Evolutionary conservation across 495 filamentous ascomycete genomes (phyloP).

Genomic region (Hypomontagnella monticulosa): DNA sequence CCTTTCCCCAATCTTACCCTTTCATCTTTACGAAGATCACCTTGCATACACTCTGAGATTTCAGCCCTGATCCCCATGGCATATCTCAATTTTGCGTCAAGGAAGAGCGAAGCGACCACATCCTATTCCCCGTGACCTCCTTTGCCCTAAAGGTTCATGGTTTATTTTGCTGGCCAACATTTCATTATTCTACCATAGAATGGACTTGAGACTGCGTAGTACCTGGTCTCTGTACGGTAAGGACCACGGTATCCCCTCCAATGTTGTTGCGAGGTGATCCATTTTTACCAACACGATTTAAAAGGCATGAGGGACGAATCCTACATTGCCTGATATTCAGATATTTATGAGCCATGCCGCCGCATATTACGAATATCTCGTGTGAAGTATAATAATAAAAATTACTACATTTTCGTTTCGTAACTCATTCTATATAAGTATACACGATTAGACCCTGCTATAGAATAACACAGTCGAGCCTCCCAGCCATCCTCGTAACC

Average conservation of each 20-base stretch:
- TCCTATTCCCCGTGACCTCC: conserved; percentile 40
- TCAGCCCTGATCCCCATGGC: conserved; percentile 41
- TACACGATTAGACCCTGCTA: conserved; percentile 18
- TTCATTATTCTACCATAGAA: no score
- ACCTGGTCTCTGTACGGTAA: not conserved
- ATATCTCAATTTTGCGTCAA: conserved; percentile 51
- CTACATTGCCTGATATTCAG: no score
- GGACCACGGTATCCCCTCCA: no score
- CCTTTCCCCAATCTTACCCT: not conserved
- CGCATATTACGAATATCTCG: no score
- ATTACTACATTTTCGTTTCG: conserved; percentile 17
- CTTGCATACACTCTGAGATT: conserved; percentile 52
- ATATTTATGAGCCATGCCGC: no score
- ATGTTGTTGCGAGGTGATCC: no score
- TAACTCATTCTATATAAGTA: conserved; percentile 36
- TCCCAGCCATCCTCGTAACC: not conserved
- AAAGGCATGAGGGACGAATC: no score
- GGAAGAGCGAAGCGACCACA: conserved; percentile 41
- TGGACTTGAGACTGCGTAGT: not conserved
- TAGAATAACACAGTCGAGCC: no score
- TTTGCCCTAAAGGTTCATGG: conserved; percentile 31
- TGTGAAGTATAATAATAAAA: not conserved
- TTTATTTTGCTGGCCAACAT: conserved; percentile 42
- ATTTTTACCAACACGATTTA: no score
- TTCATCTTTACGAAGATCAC: not conserved